A percentile compares a stretch with the other conserved stretches of the same genome.
Conservation (phyloP, 1,284 basidiomycete species). For the Apiotrichum brassicae region DNA sequence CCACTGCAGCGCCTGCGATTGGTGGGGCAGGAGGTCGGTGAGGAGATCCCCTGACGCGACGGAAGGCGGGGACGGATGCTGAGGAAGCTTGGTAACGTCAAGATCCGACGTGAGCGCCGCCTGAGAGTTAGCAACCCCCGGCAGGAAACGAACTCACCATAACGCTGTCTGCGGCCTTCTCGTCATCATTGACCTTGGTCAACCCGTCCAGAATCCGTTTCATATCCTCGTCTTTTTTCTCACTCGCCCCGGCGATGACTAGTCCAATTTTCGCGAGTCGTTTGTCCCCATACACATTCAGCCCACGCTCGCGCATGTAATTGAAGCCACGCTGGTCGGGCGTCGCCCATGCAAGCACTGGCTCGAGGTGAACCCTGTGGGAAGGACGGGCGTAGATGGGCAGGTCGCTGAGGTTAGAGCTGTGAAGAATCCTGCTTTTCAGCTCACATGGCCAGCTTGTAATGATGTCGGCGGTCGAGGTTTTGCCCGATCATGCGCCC, state of each 20-base stretch:
- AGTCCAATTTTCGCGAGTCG: slow-evolving; percentile 3
- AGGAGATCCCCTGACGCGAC: slow-evolving; percentile 57
- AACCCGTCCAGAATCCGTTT: slow-evolving; percentile 36
- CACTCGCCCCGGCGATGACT: background rate
- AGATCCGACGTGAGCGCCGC: slow-evolving; percentile 35
- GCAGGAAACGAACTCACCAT: slow-evolving; percentile 42
- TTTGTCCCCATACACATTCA: slow-evolving; percentile 4
- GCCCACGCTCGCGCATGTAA: slow-evolving; percentile 21
- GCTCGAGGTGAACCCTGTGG: slow-evolving; percentile 58
- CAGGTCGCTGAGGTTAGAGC: slow-evolving; percentile 41
- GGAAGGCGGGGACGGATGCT: slow-evolving; percentile 58
- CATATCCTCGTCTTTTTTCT: slow-evolving; percentile 41
- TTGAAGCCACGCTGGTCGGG: slow-evolving; percentile 55
- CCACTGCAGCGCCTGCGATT: slow-evolving; percentile 54
- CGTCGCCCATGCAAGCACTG: slow-evolving; percentile 65
- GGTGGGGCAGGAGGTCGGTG: slow-evolving; percentile 70
- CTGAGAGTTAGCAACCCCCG: slow-evolving; percentile 14
- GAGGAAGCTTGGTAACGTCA: slow-evolving; percentile 34
- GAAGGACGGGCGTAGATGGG: slow-evolving; percentile 60
- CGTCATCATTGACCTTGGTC: slow-evolving; percentile 69
- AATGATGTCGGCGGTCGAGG: slow-evolving; percentile 42
- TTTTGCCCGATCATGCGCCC: slow-evolving; percentile 54
- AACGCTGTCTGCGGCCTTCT: slow-evolving; percentile 55
- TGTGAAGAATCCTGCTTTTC: background rate
- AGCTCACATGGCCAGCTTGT: slow-evolving; percentile 56